Base-by-base conservation (phyloP, 257 asterid species). In the Solanum medicagineum region DNA sequence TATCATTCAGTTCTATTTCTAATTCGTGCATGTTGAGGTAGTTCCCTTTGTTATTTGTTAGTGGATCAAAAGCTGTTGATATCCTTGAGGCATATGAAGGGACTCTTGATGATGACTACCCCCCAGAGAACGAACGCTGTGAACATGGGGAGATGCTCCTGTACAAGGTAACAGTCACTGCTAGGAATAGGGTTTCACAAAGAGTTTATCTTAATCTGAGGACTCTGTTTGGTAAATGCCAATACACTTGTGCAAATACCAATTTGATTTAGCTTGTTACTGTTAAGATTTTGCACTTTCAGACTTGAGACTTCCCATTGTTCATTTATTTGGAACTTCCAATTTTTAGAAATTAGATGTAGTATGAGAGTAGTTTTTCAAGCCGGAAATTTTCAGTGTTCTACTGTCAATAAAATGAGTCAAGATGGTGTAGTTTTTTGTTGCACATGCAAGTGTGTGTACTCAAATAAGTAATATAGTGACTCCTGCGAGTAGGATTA, bases 71-170 rank as follows among this genome's bases (percentile, higher is more conserved):
- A 93, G 98, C 99, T 24, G 93, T 94, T 86, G 99, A 95, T 88
- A 94, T 97, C 88, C 98, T 97, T 89, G 97, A 97, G 88, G 99
- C 99, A 26, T 97, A 94, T 89, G 99, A 97, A 91, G 99, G 99
- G 89, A 97, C 99, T 87, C 94, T 97, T 68, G 99, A 97, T 87
- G 98, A 97, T 66, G 99, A 95, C 83, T 91, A 97, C 88, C 99
- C 98, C 84, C 99, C 99, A 83, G 96, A 93, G 85, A 97, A 90
- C 90, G 99, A 97, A 88, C 95, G 96, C 20, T 89, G 95, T 89
- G 99, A 97, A 91, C 99, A 97, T 88, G 98, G 94, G 74, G 98
- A 97, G 91, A 97, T 97, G 99, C 98, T 97, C 85, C 85, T 97
- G 85, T 97, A 94, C 97, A 97, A 96, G 99, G 99, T 96, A 90